These are phyloP conservation scores for Silene latifolia DNA, from an alignment of 148 eudicot species.

Conservation along the genomic window DNA sequence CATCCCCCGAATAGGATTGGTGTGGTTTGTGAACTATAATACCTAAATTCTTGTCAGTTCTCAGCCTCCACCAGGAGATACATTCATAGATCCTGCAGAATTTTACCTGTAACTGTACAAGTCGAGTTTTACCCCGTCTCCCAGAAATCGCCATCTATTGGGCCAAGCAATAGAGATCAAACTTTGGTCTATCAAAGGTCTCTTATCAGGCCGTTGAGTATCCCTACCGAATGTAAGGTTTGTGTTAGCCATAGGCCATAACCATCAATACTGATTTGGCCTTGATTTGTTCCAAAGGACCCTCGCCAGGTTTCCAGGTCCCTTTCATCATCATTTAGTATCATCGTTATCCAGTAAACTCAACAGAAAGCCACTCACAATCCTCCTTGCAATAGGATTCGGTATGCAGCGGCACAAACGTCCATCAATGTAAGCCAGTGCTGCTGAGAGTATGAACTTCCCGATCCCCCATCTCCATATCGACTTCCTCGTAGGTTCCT, in stretches of 20 bases:
- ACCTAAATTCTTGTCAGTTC: background rate
- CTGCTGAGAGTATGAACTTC: conserved; percentile 69
- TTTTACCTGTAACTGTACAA: background rate
- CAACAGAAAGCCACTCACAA: conserved; percentile 85
- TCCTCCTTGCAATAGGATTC: conserved; percentile 87
- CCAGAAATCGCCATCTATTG: background rate
- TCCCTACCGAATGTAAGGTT: background rate
- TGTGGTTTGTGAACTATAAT: background rate
- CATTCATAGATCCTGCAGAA: background rate
- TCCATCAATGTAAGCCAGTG: conserved; percentile 90
- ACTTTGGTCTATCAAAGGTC: background rate
- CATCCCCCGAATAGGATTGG: background rate
- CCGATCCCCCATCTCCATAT: conserved; percentile 81
- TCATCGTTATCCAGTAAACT: conserved; percentile 78
- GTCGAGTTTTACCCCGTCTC: background rate
- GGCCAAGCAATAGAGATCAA: no score
- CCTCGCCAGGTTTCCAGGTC: background rate
- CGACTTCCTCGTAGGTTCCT: conserved; percentile 35
- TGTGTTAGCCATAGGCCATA: background rate
- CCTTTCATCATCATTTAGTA: conserved; percentile 17
- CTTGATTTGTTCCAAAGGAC: background rate
- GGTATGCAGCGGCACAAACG: conserved; percentile 85
- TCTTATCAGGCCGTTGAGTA: background rate
- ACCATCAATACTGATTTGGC: background rate
- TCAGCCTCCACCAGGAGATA: background rate